A percentile compares a stretch with the other conserved stretches of the same genome.
phyloP scores from a whole-genome alignment of 1,284 basidiomycete species.

The Moesziomyces sp. region DNA sequence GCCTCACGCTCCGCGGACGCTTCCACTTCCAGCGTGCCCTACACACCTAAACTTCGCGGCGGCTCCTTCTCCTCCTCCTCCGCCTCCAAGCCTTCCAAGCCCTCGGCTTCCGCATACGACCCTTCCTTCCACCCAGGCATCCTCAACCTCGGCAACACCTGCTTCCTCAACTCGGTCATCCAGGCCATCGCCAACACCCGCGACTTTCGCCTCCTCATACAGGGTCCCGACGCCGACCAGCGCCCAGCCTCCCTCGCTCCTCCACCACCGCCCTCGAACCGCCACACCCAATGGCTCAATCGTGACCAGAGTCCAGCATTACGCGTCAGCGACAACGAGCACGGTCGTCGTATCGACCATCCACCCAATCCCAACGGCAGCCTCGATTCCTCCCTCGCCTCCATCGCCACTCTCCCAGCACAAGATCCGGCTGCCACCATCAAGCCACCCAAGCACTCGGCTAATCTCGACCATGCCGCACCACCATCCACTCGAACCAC shows the following conservation, averaged over 20 bases:
- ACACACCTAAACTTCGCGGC: constrained; percentile 63
- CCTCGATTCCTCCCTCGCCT: constrained; percentile 31
- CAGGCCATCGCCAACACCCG: constrained; percentile 77
- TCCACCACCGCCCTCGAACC: background rate
- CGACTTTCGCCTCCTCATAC: constrained; percentile 74
- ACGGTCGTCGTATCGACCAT: constrained; percentile 40
- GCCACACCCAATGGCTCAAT: constrained; percentile 34
- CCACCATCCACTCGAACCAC: background rate
- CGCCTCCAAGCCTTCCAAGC: constrained; percentile 75
- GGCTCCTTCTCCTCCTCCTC: constrained; percentile 92
- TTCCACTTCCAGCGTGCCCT: constrained; percentile 4
- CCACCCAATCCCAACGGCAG: constrained; percentile 21
- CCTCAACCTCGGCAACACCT: constrained; percentile 87
- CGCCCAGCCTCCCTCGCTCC: constrained; percentile 2
- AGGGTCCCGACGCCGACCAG: constrained; percentile 41
- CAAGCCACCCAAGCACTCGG: constrained; percentile 19
- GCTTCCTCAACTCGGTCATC: constrained; percentile 90
- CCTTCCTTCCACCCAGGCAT: constrained; percentile 73
- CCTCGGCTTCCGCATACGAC: constrained; percentile 61
- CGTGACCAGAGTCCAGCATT: constrained; percentile 51
- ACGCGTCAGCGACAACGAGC: constrained; percentile 47
- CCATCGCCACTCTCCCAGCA: constrained; percentile 21
- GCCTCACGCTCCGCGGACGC: constrained; percentile 74
- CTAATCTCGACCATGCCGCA: constrained; percentile 5
- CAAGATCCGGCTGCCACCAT: constrained; percentile 38